Conservation (phyloP, 257 asterid species). For the Scutellaria galericulata region DNA sequence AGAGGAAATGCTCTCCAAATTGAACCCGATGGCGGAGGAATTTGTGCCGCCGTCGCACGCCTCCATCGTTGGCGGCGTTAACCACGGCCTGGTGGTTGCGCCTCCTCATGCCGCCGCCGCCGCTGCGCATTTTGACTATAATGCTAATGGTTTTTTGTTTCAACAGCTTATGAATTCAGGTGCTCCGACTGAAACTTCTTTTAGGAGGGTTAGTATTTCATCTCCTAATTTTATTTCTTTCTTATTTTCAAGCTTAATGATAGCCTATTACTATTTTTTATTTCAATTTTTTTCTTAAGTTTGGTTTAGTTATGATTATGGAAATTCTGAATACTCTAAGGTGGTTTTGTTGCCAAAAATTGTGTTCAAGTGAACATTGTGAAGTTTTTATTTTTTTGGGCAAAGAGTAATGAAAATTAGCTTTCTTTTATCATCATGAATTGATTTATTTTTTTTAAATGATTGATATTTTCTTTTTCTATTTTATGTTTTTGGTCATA, state of each 20-base stretch:
- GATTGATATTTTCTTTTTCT: not conserved
- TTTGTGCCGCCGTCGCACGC: slow-evolving; percentile 69
- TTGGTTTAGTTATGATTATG: slow-evolving; percentile 2
- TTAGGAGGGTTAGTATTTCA: slow-evolving; percentile 62
- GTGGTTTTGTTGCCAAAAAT: slow-evolving; percentile 17
- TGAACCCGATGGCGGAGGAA: slow-evolving; percentile 84
- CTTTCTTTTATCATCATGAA: slow-evolving; percentile 6
- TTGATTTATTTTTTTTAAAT: not conserved
- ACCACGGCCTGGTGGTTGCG: slow-evolving; percentile 42
- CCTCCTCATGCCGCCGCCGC: slow-evolving; percentile 46
- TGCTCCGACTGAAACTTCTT: slow-evolving; percentile 52
- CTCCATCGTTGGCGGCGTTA: slow-evolving; percentile 41
- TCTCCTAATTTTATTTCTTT: not conserved
- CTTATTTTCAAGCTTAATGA: not conserved
- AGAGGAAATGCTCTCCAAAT: slow-evolving; percentile 72
- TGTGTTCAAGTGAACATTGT: not conserved
- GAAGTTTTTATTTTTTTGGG: slow-evolving; percentile 16
- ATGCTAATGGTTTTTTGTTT: slow-evolving; percentile 54
- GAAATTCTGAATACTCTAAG: not conserved
- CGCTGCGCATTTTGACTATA: slow-evolving; percentile 64
- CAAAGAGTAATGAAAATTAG: not conserved
- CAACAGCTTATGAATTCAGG: slow-evolving; percentile 61
- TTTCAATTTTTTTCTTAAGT: not conserved
- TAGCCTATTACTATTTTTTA: not conserved
- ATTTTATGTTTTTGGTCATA: not conserved